Evolutionary conservation across 2,329 filamentous ascomycete species (phyloP), one percentile per base, ranked within the genome.

Genomic region (Alternaria triticimaculans): DNA sequence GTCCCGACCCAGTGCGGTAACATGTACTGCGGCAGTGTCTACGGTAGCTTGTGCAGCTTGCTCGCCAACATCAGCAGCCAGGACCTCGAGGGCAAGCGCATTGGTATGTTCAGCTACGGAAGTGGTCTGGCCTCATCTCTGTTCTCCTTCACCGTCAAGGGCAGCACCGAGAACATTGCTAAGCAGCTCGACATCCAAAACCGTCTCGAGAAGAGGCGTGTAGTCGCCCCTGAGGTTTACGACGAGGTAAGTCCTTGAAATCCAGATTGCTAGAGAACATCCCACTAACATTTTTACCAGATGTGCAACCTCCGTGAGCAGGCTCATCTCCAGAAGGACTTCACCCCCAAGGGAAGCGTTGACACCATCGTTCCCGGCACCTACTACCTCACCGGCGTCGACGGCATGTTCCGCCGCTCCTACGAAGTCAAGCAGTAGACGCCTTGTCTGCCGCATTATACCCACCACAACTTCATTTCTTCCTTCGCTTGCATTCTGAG

Each of bases 11-110:
- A 82, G 80, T 86, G 84, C 78, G 84, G 84, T 59, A 86, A 86
- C 82, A 86, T 86, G 84, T 86, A 86, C 82, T 84, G 81, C 66
- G 84, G 82, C 28, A 84, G 82, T 63, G 84, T 86, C 57, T 86
- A 85, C 78, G 81, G 79, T 62, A 84, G 83, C 67, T 79, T 86
- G 62, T 80, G 80, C 72, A 84, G 83, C 55, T 73, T 86, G 62
- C 67, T 86, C 62, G 71, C 79, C 75, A 85, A 85, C 71, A 72
- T 85, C 45, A 74, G 77, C 70, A 82, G 78, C 67, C 77, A 81
- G 55, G 78, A 81, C 20, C 72, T 84, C n/a, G 79, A 82, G 70
- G 84, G 83, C 76, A 85, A 85, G 81, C 82, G 83, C 59, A 76
- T 86, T 63, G 83, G 79, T 56, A 80, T 86, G 66, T 86, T 86